Base-by-base conservation (phyloP, 108 stramenopile species). In the Skeletonema tropicum region DNA sequence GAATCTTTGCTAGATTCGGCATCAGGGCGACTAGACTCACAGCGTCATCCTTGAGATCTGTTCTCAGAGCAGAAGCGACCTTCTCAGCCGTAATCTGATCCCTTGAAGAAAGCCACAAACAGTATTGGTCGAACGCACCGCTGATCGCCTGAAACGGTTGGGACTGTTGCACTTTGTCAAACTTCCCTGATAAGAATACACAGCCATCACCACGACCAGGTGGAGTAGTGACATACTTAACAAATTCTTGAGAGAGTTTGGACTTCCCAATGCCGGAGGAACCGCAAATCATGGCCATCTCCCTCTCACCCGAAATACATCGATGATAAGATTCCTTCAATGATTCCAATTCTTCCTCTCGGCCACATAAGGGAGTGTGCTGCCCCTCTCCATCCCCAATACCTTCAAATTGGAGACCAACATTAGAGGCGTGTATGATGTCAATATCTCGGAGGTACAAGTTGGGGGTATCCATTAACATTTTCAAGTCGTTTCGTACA, bases 81-180 rank as follows among this genome's bases (percentile, higher is more conserved):
- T 35, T 36, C 38, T 48, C 36, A 1, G 45, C 64, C 17, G 26
- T 6, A 13, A 68, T 4, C n/a, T 49, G 17, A 31, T 70, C 48
- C 29, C 30, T 57, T 1, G 60, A n/a, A 36, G 19, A 26, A 9
- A 76, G 36, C 46, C 41, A n/a, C 17, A 61, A 15, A 57, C 77
- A 77, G 64, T 72, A 77, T 41, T 77, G 15, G 38, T 71, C 38
- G 12, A 77, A 77, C 3, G 77, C 71, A 21, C 57, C 41, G 9
- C 64, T 71, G 9, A 77, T 39, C 4, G 49, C 64, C 17, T 71
- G 64, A 26, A 77, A 58, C 19, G 77, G 71, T 25, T 71, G 29
- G 3, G 21, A n/a, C 48, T 49, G 12, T 14, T 33, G 26, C 14
- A 68, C 26, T 41, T 71, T 39, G 41, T 77, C 76, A 19, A 72